A percentile compares a stretch with the other conserved stretches of the same genome.
Evolutionary conservation across 2,329 filamentous ascomycete species (phyloP).

Genomic region (Amauroascus verrucosus): DNA sequence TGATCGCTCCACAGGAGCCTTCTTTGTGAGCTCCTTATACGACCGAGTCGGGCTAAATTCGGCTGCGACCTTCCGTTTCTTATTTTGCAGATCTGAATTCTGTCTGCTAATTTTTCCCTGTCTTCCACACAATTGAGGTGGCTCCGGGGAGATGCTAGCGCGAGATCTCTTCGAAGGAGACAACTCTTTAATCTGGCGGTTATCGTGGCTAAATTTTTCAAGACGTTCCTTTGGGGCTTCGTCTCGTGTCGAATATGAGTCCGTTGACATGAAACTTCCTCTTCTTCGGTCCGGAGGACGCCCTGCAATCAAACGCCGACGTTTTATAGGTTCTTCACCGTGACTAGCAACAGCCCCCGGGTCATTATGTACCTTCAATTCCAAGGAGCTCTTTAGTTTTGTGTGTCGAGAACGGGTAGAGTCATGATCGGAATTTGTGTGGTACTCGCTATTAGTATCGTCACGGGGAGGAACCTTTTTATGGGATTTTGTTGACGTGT

Average conservation of each 20-base stretch:
- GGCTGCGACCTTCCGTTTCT: slow-evolving; percentile 34
- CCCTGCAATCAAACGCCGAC: slow-evolving; percentile 34
- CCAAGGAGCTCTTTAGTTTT: slow-evolving; percentile 23
- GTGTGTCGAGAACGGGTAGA: slow-evolving; percentile 18
- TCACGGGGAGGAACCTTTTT: slow-evolving; percentile 21
- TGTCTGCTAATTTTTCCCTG: slow-evolving; percentile 24
- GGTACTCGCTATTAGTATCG: slow-evolving; percentile 18
- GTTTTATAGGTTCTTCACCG: slow-evolving; percentile 30
- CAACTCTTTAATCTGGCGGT: slow-evolving; percentile 16
- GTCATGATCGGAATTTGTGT: slow-evolving; percentile 27
- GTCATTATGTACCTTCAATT: slow-evolving; percentile 19
- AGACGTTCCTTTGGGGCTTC: slow-evolving; percentile 26
- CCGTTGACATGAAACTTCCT: slow-evolving; percentile 32
- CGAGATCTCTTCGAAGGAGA: slow-evolving; percentile 33
- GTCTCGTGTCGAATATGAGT: slow-evolving; percentile 33
- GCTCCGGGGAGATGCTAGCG: slow-evolving; percentile 34
- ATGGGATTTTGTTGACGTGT: slow-evolving; percentile 22
- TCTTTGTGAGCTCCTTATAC: slow-evolving; percentile 21
- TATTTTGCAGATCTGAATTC: slow-evolving; percentile 29
- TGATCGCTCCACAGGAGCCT: slow-evolving; percentile 18
- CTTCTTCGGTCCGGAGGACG: slow-evolving; percentile 29
- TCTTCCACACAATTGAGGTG: slow-evolving; percentile 28
- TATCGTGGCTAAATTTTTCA: slow-evolving; percentile 22
- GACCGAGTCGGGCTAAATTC: slow-evolving; percentile 30
- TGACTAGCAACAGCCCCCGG: slow-evolving; percentile 24